Percentiles rank a stretch among this genome's conserved stretches.
phyloP scores from a whole-genome alignment of 139 green algal species.

The Dunaliella primolecta region DNA sequence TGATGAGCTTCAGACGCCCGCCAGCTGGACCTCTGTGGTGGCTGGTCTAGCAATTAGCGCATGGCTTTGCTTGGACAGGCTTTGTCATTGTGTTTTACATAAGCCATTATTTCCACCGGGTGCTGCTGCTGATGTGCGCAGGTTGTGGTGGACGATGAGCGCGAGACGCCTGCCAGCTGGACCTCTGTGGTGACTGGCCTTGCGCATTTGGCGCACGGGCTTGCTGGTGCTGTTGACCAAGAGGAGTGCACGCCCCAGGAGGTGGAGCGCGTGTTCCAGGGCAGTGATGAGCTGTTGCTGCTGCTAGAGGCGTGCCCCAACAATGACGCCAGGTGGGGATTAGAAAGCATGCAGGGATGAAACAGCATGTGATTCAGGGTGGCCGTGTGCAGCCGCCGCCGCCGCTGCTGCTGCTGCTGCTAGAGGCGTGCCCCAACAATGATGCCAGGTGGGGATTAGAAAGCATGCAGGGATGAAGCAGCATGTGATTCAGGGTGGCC shows the following conservation, averaged over 20 bases:
- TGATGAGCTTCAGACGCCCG: too few species aligned
- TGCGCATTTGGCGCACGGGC: constrained; percentile 37
- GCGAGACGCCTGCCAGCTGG: constrained; percentile 56
- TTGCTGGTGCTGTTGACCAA: constrained; percentile 40
- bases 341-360: not conserved
- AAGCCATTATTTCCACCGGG: too few species aligned
- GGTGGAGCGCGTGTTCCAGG: constrained; percentile 8
- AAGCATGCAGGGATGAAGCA: not conserved
- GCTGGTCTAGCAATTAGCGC: too few species aligned
- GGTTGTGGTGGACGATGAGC: constrained; percentile 17
- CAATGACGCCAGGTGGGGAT: constrained; percentile 12
- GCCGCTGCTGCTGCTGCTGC: constrained; percentile 29
- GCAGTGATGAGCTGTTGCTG: constrained; percentile 16
- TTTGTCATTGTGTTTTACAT: too few species aligned
- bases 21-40: too few species aligned
- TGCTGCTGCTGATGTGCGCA: too few species aligned
- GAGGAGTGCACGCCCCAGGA: constrained; percentile 17
- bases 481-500: constrained; percentile 1
- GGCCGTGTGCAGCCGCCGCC: too few species aligned
- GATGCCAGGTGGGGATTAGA: constrained; percentile 13
- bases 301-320: constrained; percentile 22
- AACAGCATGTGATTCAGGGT: not conserved
- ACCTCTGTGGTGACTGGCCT: constrained; percentile 49
- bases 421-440: constrained; percentile 14
- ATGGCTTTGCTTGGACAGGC: too few species aligned